Evolutionary conservation across 1,284 basidiomycete genomes (phyloP).

Genomic region (Tremellales sp.): DNA sequence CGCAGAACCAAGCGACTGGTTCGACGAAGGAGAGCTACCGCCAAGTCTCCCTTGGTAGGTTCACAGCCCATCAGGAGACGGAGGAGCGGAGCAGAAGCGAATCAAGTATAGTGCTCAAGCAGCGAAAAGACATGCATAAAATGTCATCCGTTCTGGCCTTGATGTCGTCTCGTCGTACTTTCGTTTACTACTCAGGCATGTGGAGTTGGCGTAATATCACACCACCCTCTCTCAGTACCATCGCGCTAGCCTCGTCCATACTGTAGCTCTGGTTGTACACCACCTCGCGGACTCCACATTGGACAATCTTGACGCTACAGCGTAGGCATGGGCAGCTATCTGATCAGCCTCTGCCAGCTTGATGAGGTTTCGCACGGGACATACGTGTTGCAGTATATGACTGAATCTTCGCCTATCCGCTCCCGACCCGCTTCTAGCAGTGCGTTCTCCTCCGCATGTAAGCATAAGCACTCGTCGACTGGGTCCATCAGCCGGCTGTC

Average conservation of each 20-base stretch:
- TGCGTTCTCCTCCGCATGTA: slow-evolving; percentile 98
- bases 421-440: slow-evolving; percentile 87
- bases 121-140: too few relatives aligned
- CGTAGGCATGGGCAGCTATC: slow-evolving; percentile 89
- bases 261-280: slow-evolving; percentile 95
- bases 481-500: neutral
- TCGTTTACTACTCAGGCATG: slow-evolving; percentile 36
- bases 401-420: slow-evolving; percentile 72
- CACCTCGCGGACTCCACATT: slow-evolving; percentile 86
- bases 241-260: slow-evolving; percentile 82
- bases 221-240: slow-evolving; percentile 70
- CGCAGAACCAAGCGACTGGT: too few relatives aligned
- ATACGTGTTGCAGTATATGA: slow-evolving; percentile 79
- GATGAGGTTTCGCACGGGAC: neutral
- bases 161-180: too few relatives aligned
- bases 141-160: too few relatives aligned
- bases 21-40: too few relatives aligned
- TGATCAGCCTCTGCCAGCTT: neutral
- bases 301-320: slow-evolving; percentile 91
- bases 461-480: slow-evolving; percentile 80
- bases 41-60: too few relatives aligned
- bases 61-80: too few relatives aligned
- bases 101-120: too few relatives aligned
- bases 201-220: slow-evolving; percentile 65
- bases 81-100: too few relatives aligned